Evolutionary conservation across 1,284 basidiomycete genomes (phyloP), one percentile per base, ranked within the genome.

Genomic region (Cutaneotrichosporon cyanovorans): DNA sequence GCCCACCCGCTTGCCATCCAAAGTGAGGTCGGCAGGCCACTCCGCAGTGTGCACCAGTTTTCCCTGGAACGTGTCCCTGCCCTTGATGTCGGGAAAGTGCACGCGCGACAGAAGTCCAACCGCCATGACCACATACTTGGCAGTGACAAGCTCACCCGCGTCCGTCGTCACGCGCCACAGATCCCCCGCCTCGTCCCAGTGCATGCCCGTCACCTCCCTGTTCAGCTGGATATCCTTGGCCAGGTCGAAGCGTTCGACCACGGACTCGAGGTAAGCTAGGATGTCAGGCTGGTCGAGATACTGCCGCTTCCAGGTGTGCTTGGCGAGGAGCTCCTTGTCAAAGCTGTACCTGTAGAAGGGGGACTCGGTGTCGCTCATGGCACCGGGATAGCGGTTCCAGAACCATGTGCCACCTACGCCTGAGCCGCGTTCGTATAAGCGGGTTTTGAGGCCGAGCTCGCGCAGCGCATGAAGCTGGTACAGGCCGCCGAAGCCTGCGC

Each of bases 241-340:
- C 14, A 63, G 49, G 14, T 42, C 53, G 37, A 50, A 58, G 38
- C 56, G 50, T 16, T 45, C 46, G 9, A 51, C 58, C 25, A 55
- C 40, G 18, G 47, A 40, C 25, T 54, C 45, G 28, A 59, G 50
- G 51, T 66, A 66, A 5, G 45, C 48, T 5, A 59, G 51, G 19
- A 66, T 65, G 37, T 64, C 61, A 8, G 38, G 39, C 28, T 57
- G 51, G 19, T 52, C 43, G 6, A 62, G 48, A 51, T 66, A 65
- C 48, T 47, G 52, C 36, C 57, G 38, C 25, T 23, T 14, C 60
- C 55, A 55, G 11, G 41, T 20, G n/a, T 49, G 38, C 25, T 51
- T 42, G 12, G 52, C 54, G 10, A 48, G 50, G 35, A 50, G 30
- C 9, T 14, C 36, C 16, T 8, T 15, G 43, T 45, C 43, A 30